phyloP scores from a whole-genome alignment of 2,329 filamentous ascomycete species.

The Fusarium compactum region DNA sequence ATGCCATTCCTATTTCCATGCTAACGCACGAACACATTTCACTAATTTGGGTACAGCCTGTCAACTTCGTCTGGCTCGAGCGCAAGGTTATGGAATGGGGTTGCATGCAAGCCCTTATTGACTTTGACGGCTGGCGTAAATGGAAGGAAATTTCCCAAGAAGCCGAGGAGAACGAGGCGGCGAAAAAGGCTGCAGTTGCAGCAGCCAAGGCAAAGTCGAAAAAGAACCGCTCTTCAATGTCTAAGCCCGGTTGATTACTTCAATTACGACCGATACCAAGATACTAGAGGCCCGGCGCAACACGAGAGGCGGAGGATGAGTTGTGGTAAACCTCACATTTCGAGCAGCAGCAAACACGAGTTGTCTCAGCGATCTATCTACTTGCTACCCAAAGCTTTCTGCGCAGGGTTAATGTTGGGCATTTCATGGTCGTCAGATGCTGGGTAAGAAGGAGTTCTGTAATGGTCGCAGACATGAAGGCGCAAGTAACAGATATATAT shows the following conservation, averaged over 20 bases:
- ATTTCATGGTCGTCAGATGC: slow-evolving; percentile 28
- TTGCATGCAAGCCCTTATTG: slow-evolving; percentile 98
- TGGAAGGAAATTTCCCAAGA: slow-evolving; percentile 86
- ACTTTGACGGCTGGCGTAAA: slow-evolving; percentile 97
- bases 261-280: neutral
- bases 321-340: neutral
- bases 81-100: slow-evolving; percentile 99
- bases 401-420: slow-evolving; percentile 30
- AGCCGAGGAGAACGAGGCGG: slow-evolving; percentile 57
- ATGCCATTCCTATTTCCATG: slow-evolving; percentile 53
- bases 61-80: slow-evolving; percentile 97
- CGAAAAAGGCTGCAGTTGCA: slow-evolving; percentile 55
- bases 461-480: slow-evolving; percentile 31
- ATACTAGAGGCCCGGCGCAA: neutral
- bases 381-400: slow-evolving; percentile 15
- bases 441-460: slow-evolving; percentile 31
- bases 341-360: slow-evolving; percentile 27
- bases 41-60: slow-evolving; percentile 70
- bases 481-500: slow-evolving; percentile 36
- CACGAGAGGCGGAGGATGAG: neutral
- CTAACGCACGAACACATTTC: neutral
- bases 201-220: slow-evolving; percentile 56
- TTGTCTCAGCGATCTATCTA: slow-evolving; percentile 21
- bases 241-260: slow-evolving; percentile 36
- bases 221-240: slow-evolving; percentile 58